Evolutionary conservation across 2,329 filamentous ascomycete genomes (phyloP).

Genomic region (Juglanconis juglandina): DNA sequence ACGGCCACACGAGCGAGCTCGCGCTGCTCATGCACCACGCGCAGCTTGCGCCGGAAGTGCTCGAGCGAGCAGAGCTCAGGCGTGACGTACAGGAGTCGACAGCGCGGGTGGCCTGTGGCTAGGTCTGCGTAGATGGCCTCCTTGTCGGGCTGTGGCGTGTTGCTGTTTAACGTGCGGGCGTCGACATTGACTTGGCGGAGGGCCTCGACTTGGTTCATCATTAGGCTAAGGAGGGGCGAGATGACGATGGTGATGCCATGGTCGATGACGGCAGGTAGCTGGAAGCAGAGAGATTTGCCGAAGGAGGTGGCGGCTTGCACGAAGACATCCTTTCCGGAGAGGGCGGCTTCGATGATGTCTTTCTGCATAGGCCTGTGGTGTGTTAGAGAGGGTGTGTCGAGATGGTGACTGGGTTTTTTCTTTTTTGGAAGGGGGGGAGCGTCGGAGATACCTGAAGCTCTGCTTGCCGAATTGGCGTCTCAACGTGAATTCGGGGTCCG

Average conservation of each 20-base stretch:
- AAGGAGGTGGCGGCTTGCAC: conserved; percentile 88
- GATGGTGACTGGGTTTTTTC: too few species aligned
- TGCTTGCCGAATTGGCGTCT: conserved; percentile 70
- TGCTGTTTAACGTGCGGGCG: conserved; percentile 84
- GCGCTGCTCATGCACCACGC: conserved; percentile 70
- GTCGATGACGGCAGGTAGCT: conserved; percentile 83
- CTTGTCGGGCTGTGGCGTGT: conserved; percentile 63
- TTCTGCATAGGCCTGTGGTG: conserved; percentile 69
- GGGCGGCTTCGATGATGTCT: conserved; percentile 79
- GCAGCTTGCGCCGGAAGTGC: conserved; percentile 71
- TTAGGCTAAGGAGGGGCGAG: conserved; percentile 82
- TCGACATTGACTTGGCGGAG: conserved; percentile 70
- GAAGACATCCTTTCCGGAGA: conserved; percentile 86
- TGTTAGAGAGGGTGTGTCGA: background rate
- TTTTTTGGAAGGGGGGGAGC: background rate
- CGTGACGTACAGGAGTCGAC: conserved; percentile 84
- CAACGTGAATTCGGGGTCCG: conserved; percentile 72
- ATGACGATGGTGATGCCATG: conserved; percentile 88
- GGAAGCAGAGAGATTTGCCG: conserved; percentile 90
- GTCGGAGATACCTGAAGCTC: conserved; percentile 59
- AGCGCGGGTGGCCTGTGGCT: conserved; percentile 80
- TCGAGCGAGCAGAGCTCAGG: conserved; percentile 81
- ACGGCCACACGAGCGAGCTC: conserved; percentile 87
- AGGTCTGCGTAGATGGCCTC: conserved; percentile 74
- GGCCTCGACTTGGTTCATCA: conserved; percentile 92